phyloP scores from a whole-genome alignment of 176 grass and related monocot genomes.

The Oryza coarctata region DNA sequence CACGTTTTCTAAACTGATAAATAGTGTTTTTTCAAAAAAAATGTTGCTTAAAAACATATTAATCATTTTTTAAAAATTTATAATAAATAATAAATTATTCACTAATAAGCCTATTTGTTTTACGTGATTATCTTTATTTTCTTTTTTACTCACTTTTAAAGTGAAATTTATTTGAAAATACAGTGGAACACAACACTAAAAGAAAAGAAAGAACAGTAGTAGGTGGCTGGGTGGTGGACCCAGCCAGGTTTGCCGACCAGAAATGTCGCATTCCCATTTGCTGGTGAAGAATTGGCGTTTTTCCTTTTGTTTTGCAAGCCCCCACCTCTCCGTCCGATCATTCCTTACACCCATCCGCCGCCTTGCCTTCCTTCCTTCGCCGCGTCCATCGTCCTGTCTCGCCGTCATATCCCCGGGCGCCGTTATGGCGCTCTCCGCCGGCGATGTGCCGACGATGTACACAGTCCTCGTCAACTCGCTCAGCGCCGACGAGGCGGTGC shows the following conservation, averaged over 20 bases:
- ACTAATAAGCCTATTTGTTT: no score
- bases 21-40: no score
- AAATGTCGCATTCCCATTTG: background rate
- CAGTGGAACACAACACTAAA: no score
- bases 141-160: no score
- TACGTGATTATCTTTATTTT: no score
- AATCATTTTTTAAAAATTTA: no score
- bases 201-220: background rate
- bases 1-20: no score
- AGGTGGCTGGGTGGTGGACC: background rate
- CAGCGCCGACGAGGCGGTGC: slow-evolving; percentile 66
- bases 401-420: background rate
- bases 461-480: slow-evolving; percentile 82
- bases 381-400: background rate
- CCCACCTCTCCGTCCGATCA: slow-evolving; percentile 48
- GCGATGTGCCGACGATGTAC: slow-evolving; percentile 85
- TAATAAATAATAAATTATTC: no score
- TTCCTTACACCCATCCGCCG: background rate
- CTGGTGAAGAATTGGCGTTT: background rate
- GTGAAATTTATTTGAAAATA: no score
- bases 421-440: slow-evolving; percentile 77
- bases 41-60: no score
- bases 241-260: background rate
- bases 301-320: background rate
- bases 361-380: background rate